phyloP scores from a whole-genome alignment of 1,139 yeast genomes.

The Blastobotrys arbuscula region DNA sequence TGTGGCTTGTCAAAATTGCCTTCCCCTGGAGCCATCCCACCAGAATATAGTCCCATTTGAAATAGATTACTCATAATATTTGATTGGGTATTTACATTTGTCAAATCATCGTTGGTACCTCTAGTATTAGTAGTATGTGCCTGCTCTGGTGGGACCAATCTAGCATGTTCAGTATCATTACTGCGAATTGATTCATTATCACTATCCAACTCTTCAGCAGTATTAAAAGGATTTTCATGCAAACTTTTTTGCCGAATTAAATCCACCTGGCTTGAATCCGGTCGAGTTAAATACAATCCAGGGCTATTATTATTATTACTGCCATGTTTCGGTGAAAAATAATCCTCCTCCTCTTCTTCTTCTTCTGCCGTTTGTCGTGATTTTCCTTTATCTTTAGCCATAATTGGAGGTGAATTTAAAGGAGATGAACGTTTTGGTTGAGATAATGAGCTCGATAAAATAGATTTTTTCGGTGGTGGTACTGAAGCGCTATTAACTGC shows the following conservation, averaged over 20 bases:
- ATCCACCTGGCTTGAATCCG: slow-evolving; percentile 12
- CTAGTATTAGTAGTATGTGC: neutral
- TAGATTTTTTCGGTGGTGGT: neutral
- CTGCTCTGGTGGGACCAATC: neutral
- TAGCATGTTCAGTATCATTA: neutral
- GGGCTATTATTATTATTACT: slow-evolving; percentile 5
- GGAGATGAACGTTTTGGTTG: slow-evolving; percentile 8
- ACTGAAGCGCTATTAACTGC: neutral
- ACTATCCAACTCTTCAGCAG: slow-evolving; percentile 3
- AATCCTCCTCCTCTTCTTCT: slow-evolving; percentile 9
- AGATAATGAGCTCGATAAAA: neutral
- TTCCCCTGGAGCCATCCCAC: slow-evolving; percentile 32
- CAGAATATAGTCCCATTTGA: slow-evolving; percentile 27
- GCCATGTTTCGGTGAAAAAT: neutral
- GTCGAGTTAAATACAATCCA: slow-evolving; percentile 12
- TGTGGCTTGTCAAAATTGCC: slow-evolving; percentile 6
- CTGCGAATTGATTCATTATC: neutral
- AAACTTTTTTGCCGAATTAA: slow-evolving; percentile 2
- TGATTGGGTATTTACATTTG: slow-evolving; percentile 1
- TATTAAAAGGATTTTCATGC: neutral
- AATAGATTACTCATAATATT: slow-evolving; percentile 14
- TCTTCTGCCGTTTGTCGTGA: neutral
- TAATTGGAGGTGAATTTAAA: slow-evolving; percentile 11
- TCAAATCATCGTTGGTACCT: neutral
- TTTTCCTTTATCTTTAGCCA: neutral